Evolutionary conservation across 352 stramenopile species (phyloP), one percentile per base, ranked within the genome.

Genomic region (Pythium phragmiticola): DNA sequence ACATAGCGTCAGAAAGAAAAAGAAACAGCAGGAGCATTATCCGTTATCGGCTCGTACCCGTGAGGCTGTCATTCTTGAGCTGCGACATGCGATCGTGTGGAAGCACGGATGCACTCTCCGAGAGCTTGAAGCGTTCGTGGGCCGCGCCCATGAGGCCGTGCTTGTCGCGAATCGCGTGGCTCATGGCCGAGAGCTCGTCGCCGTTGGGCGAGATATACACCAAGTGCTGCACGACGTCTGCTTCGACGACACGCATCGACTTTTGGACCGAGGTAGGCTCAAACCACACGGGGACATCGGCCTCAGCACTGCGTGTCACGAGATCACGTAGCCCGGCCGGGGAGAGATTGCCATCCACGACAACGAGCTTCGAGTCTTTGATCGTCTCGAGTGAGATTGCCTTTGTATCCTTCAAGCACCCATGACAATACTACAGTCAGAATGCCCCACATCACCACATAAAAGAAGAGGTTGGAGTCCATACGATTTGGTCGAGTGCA

Each of bases 251-350:
- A 33, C 79, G 83, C 21, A 87, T 59, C 2, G 85, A 78, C 64
- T 96, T 96, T 47, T 90, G 79, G 9, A 95, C 80, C 2, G 87
- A 96, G 7, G 86, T 94, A 45, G 88, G 84, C 68, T 96, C 88
- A 46, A 95, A 95, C 82, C 83, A 89, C 13, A 86, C 75, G 36
- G 77, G 69, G 0, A 92, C 73, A 2, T 73, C 56, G 8, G 80
- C 55, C 11, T 51, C 39, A n/a, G 69, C 58, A 45, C 72, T 76
- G n/a, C 83, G 79, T 39, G 70, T 72, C 34, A 87, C 75, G 1
- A 93, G 58, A 45, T 83, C 63, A 0, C 53, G 47, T 17, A 95
- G 74, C 3, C 70, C 73, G 12, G 21, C 16, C 2, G 78, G 33
- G n/a, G 81, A 79, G 34, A 95, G 70, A 45, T 95, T 95, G 7